These are phyloP conservation scores for Lecanicillium sp. DNA, from an alignment of 2,329 filamentous ascomycete species.

Conservation along the genomic window DNA sequence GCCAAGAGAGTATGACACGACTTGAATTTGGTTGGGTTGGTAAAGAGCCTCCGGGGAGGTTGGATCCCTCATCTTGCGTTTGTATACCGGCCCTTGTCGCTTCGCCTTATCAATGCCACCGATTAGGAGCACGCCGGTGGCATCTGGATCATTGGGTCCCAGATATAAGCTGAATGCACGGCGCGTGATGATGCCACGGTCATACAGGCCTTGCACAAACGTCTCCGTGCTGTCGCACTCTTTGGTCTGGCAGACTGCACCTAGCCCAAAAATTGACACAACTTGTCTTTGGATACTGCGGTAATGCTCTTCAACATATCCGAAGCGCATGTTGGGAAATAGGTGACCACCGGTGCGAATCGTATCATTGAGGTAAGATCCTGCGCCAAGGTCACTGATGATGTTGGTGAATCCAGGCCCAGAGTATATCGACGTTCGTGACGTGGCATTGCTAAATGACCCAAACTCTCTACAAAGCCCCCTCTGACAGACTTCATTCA, in stretches of 20 bases:
- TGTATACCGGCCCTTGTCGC: conserved; percentile 7
- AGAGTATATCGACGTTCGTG: conserved; percentile 6
- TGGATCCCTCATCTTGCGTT: conserved; percentile 5
- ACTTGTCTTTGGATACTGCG: conserved; percentile 2
- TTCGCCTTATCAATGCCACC: conserved; percentile 10
- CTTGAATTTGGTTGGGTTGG: conserved; percentile 7
- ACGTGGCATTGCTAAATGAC: conserved; percentile 10
- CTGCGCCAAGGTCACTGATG: conserved; percentile 9
- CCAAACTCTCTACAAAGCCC: conserved; percentile 8
- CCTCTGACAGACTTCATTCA: conserved; percentile 6
- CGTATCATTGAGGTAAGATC: conserved; percentile 10
- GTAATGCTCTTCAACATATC: conserved; percentile 5
- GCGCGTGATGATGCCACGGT: conserved; percentile 4
- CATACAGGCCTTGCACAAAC: conserved; percentile 8
- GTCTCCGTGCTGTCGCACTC: conserved; percentile 7
- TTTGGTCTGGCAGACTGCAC: conserved; percentile 7
- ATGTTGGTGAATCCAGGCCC: conserved; percentile 7
- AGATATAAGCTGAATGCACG: conserved; percentile 11
- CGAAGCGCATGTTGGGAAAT: conserved; percentile 8
- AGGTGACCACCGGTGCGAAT: conserved; percentile 5
- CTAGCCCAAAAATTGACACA: conserved; percentile 9
- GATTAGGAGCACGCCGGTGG: conserved; percentile 5
- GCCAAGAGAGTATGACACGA: conserved; percentile 3
- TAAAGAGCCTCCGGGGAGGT: not conserved
- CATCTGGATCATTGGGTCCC: conserved; percentile 6